Conservation (phyloP, 2,329 filamentous ascomycete species). For the Epichloe glyceriae region DNA sequence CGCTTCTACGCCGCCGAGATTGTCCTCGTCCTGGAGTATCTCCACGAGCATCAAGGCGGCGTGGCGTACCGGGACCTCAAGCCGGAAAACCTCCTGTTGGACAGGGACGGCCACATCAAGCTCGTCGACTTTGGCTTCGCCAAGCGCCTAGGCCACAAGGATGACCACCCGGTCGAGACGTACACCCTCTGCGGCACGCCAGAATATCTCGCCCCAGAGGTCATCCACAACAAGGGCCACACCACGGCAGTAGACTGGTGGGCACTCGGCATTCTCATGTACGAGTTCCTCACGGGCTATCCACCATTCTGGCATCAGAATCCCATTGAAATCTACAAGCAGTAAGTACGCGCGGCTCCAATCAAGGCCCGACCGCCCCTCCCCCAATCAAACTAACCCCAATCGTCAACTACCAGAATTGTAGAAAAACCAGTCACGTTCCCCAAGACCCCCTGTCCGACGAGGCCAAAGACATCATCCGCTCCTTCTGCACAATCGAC, state of each 20-base stretch:
- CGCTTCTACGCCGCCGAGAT: constrained; percentile 80
- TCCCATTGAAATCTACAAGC: constrained; percentile 76
- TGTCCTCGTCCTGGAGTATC: constrained; percentile 65
- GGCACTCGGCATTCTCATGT: constrained; percentile 73
- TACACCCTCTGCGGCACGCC: constrained; percentile 77
- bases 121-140: constrained; percentile 79
- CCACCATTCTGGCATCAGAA: constrained; percentile 82
- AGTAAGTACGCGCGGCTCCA: constrained; percentile 30
- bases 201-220: constrained; percentile 73
- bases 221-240: constrained; percentile 71
- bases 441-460: constrained; percentile 51
- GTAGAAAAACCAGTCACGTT: constrained; percentile 67
- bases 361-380: too few species aligned
- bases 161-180: constrained; percentile 47
- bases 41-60: constrained; percentile 65
- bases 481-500: constrained; percentile 64
- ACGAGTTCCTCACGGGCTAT: constrained; percentile 75
- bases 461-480: constrained; percentile 62
- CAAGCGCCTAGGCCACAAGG: constrained; percentile 53
- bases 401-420: constrained; percentile 40
- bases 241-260: constrained; percentile 75
- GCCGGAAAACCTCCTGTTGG: constrained; percentile 69
- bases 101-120: constrained; percentile 67
- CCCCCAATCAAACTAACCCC: neutral
- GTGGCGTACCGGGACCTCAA: constrained; percentile 74